These are phyloP conservation scores for Ophiosphaerella korrae DNA, from an alignment of 2,329 filamentous ascomycete species.

Conservation along the genomic window DNA sequence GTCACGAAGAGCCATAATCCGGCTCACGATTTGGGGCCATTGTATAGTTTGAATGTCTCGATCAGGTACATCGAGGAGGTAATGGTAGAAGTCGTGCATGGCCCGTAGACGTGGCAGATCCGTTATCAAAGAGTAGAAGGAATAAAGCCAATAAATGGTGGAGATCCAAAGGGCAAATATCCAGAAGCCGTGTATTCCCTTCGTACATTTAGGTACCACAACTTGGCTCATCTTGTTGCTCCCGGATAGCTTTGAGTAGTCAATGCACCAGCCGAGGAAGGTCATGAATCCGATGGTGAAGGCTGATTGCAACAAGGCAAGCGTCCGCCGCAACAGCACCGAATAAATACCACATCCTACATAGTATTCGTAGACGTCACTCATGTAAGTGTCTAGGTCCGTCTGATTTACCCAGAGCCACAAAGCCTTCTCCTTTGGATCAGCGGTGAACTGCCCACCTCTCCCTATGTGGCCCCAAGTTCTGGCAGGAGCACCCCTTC, in stretches of 20 bases:
- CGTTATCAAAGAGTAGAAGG: slow-evolving; percentile 73
- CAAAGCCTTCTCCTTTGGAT: slow-evolving; percentile 77
- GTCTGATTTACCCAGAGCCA: slow-evolving; percentile 93
- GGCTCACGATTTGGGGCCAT: slow-evolving; percentile 88
- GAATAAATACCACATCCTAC: slow-evolving; percentile 82
- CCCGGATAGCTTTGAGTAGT: slow-evolving; percentile 74
- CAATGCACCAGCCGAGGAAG: slow-evolving; percentile 83
- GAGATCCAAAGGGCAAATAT: slow-evolving; percentile 83
- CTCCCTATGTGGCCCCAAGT: slow-evolving; percentile 31
- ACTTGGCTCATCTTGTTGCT: slow-evolving; percentile 67
- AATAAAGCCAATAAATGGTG: slow-evolving; percentile 83
- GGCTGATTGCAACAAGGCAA: slow-evolving; percentile 79
- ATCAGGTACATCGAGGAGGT: slow-evolving; percentile 81
- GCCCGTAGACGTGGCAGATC: slow-evolving; percentile 75
- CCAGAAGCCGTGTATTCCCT: slow-evolving; percentile 73
- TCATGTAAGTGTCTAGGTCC: slow-evolving; percentile 86
- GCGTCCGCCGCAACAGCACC: slow-evolving; percentile 72
- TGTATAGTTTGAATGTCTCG: slow-evolving; percentile 92
- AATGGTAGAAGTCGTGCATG: slow-evolving; percentile 83
- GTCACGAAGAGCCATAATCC: slow-evolving; percentile 82
- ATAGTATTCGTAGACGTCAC: slow-evolving; percentile 86
- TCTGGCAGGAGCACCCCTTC: slow-evolving; percentile 14
- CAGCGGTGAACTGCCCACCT: slow-evolving; percentile 44
- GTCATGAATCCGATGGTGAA: slow-evolving; percentile 85
- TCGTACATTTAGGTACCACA: slow-evolving; percentile 75